Evolutionary conservation across 495 filamentous ascomycete genomes (phyloP).

Genomic region (Penicillium psychrofluorescens): DNA sequence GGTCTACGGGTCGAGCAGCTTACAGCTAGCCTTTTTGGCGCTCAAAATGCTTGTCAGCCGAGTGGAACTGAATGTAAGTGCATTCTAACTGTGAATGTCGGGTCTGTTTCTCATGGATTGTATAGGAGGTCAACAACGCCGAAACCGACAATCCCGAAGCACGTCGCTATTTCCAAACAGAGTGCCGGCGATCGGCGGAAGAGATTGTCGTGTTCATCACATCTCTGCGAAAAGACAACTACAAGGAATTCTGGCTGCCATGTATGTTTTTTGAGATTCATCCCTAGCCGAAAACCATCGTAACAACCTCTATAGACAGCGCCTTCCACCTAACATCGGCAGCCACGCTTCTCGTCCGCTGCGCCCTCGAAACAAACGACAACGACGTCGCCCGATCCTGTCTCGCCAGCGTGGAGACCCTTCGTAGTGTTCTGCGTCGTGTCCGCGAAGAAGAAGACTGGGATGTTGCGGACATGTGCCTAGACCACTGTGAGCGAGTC

Average conservation of each 20-base stretch:
- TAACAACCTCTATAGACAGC: slow-evolving; percentile 29
- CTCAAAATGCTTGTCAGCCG: slow-evolving; percentile 45
- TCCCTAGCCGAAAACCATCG: neutral
- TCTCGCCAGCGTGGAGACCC: slow-evolving; percentile 35
- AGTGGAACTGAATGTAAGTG: slow-evolving; percentile 41
- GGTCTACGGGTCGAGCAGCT: slow-evolving; percentile 38
- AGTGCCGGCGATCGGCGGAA: slow-evolving; percentile 41
- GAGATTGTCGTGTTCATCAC: slow-evolving; percentile 48
- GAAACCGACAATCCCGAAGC: slow-evolving; percentile 36
- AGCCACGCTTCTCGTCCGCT: slow-evolving; percentile 41
- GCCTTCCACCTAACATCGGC: slow-evolving; percentile 44
- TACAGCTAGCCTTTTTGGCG: slow-evolving; percentile 44
- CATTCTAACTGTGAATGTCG: too few relatives aligned
- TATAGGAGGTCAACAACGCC: slow-evolving; percentile 36
- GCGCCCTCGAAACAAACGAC: slow-evolving; percentile 39
- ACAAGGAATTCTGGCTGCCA: slow-evolving; percentile 44
- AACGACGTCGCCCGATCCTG: slow-evolving; percentile 32
- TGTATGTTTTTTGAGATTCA: slow-evolving; percentile 13
- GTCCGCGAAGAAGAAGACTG: slow-evolving; percentile 46
- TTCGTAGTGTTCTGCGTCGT: slow-evolving; percentile 38
- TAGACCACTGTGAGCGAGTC: slow-evolving; percentile 44
- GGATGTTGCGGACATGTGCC: slow-evolving; percentile 47
- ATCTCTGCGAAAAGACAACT: slow-evolving; percentile 35
- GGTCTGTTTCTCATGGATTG: slow-evolving; percentile 1
- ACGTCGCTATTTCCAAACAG: slow-evolving; percentile 43